Conservation (phyloP, 108 stramenopile species). For the Cyclotella distinguenda region DNA sequence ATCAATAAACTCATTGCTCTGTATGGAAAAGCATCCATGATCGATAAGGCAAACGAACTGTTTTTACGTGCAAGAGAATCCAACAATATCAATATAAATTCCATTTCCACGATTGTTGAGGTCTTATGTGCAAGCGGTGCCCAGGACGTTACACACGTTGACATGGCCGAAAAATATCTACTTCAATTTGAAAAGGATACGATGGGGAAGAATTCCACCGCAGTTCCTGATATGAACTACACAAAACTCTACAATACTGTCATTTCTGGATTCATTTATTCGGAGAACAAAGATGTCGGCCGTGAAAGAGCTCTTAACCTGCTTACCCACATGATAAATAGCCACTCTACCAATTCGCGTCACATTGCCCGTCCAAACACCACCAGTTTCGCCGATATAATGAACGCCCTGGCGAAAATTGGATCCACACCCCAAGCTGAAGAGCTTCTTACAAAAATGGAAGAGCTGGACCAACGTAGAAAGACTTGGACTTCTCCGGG, state of each 20-base stretch:
- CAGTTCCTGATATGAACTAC: slow-evolving; percentile 30
- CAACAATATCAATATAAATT: slow-evolving; percentile 20
- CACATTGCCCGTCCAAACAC: slow-evolving; percentile 43
- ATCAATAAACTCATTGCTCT: slow-evolving; percentile 30
- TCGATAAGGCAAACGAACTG: slow-evolving; percentile 31
- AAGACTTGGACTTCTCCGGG: background rate
- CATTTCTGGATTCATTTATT: slow-evolving; percentile 33
- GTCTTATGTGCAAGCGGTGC: slow-evolving; percentile 17
- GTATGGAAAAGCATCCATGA: slow-evolving; percentile 23
- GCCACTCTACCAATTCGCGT: slow-evolving; percentile 28
- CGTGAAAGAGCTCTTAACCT: slow-evolving; percentile 19
- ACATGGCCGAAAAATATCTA: slow-evolving; percentile 33
- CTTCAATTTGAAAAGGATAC: slow-evolving; percentile 30
- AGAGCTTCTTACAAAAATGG: slow-evolving; percentile 34
- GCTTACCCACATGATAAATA: slow-evolving; percentile 32
- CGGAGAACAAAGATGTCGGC: slow-evolving; percentile 17
- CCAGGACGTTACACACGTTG: slow-evolving; percentile 15
- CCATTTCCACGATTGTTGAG: slow-evolving; percentile 19
- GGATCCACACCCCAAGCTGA: slow-evolving; percentile 19
- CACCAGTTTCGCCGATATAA: slow-evolving; percentile 31
- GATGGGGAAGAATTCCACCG: slow-evolving; percentile 16
- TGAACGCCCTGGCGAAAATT: slow-evolving; percentile 31
- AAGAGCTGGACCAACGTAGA: slow-evolving; percentile 25
- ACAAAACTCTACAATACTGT: slow-evolving; percentile 38
- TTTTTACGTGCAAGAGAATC: slow-evolving; percentile 24